Percentiles rank a stretch among this genome's conserved stretches.
Conservation (phyloP, 306 rosid species). For the Vachellia collinsii region DNA sequence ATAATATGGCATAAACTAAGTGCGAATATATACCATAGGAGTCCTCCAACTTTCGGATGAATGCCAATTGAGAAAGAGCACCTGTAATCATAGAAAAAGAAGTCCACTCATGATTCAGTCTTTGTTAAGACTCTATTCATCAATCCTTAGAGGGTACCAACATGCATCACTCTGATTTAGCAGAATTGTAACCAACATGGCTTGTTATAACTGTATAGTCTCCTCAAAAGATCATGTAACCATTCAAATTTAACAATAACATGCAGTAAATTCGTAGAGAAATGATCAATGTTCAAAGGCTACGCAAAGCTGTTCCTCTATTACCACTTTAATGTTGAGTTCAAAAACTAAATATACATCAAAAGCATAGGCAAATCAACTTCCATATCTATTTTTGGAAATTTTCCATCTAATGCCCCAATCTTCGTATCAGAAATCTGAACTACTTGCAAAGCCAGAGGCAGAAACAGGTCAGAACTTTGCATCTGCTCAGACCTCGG, state of each 20-base stretch:
- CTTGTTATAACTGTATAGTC: not conserved
- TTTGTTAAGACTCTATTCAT: not conserved
- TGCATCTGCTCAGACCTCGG: not conserved
- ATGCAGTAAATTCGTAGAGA: not conserved
- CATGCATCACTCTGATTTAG: not conserved
- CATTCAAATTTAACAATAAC: not conserved
- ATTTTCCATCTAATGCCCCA: not conserved
- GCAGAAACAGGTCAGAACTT: not conserved
- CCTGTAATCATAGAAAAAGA: constrained; percentile 47
- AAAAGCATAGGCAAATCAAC: not conserved
- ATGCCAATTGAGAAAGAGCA: constrained; percentile 89
- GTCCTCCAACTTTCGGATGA: constrained; percentile 82
- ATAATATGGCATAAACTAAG: constrained; percentile 20
- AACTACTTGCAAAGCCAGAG: not conserved
- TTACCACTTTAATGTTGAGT: not conserved
- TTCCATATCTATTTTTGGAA: not conserved
- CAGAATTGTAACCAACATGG: not conserved
- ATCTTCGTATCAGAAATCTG: not conserved
- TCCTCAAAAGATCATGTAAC: not conserved
- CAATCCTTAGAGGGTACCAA: not conserved
- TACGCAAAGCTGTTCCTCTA: not conserved
- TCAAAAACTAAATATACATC: not conserved
- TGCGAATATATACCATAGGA: constrained; percentile 64
- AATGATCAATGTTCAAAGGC: not conserved
- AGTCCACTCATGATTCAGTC: constrained; percentile 5